Base-by-base conservation (phyloP, 73 alveolate genomes). In the Paramecium octaurelia region DNA sequence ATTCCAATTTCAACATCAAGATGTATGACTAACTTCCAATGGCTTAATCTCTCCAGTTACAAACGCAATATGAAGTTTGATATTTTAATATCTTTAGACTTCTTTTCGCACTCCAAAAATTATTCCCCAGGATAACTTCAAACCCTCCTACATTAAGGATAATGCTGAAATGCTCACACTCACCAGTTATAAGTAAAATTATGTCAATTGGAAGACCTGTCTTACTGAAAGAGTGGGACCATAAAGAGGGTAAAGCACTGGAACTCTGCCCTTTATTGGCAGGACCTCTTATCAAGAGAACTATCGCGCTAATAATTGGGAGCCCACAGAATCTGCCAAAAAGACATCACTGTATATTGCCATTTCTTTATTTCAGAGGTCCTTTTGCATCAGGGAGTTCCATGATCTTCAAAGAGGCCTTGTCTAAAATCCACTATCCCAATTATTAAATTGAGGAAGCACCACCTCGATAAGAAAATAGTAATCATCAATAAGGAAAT, bases 181-280 rank as follows among this genome's bases (percentile, higher is more conserved):
- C 3, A 80, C 91, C 0, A 80, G 91, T n/a, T 80, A 80, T 46
- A 80, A 46, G 46, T 46, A 80, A 43, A 35, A 80, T 35, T 80
- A 31, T 23, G 11, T 44, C 21, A 43, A 80, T 80, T 80, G 91
- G 91, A 80, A 48, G 11, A 34, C 44, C 4, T 44, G 70, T 35
- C 46, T 14, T 20, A 80, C 91, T 12, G 91, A 80, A 43, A 80
- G 91, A 46, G 18, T 80, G 8, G 70, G 75, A 24, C 50, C 73
- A 8, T 46, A 23, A 5, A 40, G 35, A 12, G 57, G 57, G 5
- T 27, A 31, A 11, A 44, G 76, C 12, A 44, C 40, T n/a, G 91
- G 91, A 80, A 11, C 58, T 18, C 18, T 80, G 48, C 91, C 91
- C 8, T 80, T 80, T 14, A 48, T 80, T 12, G 91, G 91, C n/a